Percentiles rank a stretch among this genome's conserved stretches.
These are phyloP conservation scores for Cyberlindnera americana DNA, from an alignment of 805 yeast species.

Conservation along the genomic window DNA sequence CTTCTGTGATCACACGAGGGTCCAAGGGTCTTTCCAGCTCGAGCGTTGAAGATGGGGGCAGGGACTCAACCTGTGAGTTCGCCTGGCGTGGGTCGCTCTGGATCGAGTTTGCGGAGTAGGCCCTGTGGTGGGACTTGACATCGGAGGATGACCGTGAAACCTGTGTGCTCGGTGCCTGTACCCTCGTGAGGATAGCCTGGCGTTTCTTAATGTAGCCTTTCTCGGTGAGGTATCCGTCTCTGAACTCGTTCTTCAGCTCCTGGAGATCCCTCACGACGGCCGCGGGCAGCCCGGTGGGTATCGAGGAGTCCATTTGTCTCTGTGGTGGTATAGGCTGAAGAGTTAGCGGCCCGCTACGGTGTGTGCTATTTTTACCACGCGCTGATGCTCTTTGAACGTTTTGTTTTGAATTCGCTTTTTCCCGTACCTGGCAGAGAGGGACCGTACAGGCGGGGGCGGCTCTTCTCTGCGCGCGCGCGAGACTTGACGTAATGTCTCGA, in stretches of 20 bases:
- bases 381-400: background rate
- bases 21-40: conserved; percentile 45
- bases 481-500: too few species aligned
- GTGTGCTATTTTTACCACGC: background rate
- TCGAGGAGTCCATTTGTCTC: conserved; percentile 21
- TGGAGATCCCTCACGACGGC: conserved; percentile 28
- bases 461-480: too few species aligned
- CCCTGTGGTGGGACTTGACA: conserved; percentile 20
- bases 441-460: too few species aligned
- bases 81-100: conserved; percentile 25
- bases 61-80: conserved; percentile 25
- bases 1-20: conserved; percentile 48
- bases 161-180: background rate
- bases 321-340: background rate
- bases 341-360: too few species aligned
- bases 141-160: conserved; percentile 10
- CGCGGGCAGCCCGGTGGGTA: conserved; percentile 23
- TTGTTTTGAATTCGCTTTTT: background rate
- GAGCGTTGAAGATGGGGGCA: conserved; percentile 29
- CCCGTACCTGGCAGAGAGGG: conserved; percentile 2
- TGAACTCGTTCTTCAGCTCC: conserved; percentile 46
- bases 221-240: conserved; percentile 69
- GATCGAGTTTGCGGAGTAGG: conserved; percentile 25
- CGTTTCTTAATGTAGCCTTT: conserved; percentile 69
- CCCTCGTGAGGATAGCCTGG: conserved; percentile 33